Evolutionary conservation across 2,329 filamentous ascomycete species (phyloP).

Genomic region (Colletotrichum endophyticum): DNA sequence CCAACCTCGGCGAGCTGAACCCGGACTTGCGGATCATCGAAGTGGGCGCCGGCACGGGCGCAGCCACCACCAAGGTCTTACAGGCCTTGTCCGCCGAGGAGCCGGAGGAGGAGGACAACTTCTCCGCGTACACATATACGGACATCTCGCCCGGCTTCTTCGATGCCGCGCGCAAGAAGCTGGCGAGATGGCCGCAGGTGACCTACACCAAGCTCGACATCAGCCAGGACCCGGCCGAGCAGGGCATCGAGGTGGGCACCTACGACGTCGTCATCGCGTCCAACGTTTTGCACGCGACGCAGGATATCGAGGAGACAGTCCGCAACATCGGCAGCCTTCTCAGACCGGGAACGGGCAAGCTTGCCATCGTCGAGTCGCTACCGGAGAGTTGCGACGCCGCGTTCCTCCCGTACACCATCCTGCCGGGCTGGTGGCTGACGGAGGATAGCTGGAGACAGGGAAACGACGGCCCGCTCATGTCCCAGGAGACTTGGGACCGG

Average conservation of each 20-base stretch:
- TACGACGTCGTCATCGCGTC: constrained; percentile 41
- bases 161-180: not conserved
- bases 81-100: constrained; percentile 26
- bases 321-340: constrained; percentile 23
- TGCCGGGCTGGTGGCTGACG: constrained; percentile 41
- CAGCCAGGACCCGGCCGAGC: constrained; percentile 28
- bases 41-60: constrained; percentile 43
- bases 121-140: constrained; percentile 44
- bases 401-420: constrained; percentile 16
- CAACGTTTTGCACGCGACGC: constrained; percentile 33
- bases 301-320: constrained; percentile 24
- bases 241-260: constrained; percentile 34
- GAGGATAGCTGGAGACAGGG: not conserved
- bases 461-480: constrained; percentile 25
- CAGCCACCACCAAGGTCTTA: constrained; percentile 39
- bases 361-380: constrained; percentile 22
- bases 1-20: constrained; percentile 8
- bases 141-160: constrained; percentile 50
- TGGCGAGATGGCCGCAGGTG: constrained; percentile 27
- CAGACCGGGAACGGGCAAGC: constrained; percentile 28
- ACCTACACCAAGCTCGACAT: constrained; percentile 31
- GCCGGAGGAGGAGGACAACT: not conserved
- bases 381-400: not conserved
- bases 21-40: constrained; percentile 36
- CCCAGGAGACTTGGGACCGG: constrained; percentile 22